A percentile compares a stretch with the other conserved stretches of the same genome.
phyloP scores from a whole-genome alignment of 441 rosid genomes.

The Hypseocharis bilobata region DNA sequence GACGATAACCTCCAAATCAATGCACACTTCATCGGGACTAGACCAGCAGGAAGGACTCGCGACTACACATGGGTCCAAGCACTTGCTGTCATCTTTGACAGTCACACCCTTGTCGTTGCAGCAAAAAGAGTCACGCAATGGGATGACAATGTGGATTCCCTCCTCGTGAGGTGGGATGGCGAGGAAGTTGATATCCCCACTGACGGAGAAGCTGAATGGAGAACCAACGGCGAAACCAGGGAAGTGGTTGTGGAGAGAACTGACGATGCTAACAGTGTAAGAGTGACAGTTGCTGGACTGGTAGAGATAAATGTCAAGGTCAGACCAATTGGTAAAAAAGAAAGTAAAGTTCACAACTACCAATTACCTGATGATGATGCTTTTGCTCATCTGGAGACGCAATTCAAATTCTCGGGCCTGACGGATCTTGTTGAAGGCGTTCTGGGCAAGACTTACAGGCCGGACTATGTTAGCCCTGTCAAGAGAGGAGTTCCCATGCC shows the following conservation, averaged over 20 bases:
- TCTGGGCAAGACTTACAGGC: conserved; percentile 71
- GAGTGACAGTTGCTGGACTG: conserved; percentile 46
- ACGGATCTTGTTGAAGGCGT: conserved; percentile 65
- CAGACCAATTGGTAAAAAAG: conserved; percentile 58
- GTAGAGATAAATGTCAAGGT: conserved; percentile 51
- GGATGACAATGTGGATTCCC: conserved; percentile 45
- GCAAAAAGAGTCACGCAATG: conserved; percentile 49
- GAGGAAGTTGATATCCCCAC: conserved; percentile 35
- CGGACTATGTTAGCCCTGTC: conserved; percentile 56
- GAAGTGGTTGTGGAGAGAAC: conserved; percentile 54
- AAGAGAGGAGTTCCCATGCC: conserved; percentile 79
- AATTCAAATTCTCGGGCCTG: conserved; percentile 49
- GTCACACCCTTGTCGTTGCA: conserved; percentile 49
- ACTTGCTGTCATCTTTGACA: conserved; percentile 50
- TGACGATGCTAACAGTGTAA: conserved; percentile 44
- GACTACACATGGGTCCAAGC: conserved; percentile 95
- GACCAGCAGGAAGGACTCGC: conserved; percentile 64
- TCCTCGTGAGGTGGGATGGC: conserved; percentile 38
- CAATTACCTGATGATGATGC: conserved; percentile 56
- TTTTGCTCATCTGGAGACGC: conserved; percentile 78
- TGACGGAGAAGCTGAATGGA: conserved; percentile 57
- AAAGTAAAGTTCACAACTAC: conserved; percentile 61
- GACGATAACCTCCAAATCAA: conserved; percentile 66
- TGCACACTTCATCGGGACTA: conserved; percentile 76
- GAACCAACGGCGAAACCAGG: conserved; percentile 23